These are phyloP conservation scores for Thalassiosira oceanica DNA, from an alignment of 352 stramenopile genomes.

Conservation along the genomic window DNA sequence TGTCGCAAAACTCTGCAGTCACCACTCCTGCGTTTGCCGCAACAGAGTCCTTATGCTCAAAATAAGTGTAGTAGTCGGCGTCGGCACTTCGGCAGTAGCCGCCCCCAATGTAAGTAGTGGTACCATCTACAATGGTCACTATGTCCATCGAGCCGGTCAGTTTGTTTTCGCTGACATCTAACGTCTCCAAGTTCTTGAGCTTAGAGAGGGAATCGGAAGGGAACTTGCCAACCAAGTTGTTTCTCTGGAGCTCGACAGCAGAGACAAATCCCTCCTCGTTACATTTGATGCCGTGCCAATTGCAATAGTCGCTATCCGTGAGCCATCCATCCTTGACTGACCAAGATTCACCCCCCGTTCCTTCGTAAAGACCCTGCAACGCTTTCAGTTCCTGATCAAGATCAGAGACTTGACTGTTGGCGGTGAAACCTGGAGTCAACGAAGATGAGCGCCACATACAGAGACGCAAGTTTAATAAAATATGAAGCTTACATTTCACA, in stretches of 20 bases:
- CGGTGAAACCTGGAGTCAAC: background rate
- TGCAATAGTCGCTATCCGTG: background rate
- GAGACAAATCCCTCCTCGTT: background rate
- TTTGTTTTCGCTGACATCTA: background rate
- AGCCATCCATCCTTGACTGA: background rate
- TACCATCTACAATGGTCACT: no score
- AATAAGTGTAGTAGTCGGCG: no score
- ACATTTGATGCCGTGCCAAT: background rate
- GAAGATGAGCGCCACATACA: no score
- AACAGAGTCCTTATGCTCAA: no score
- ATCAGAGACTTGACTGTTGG: background rate
- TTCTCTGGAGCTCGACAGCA: background rate
- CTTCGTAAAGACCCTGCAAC: background rate
- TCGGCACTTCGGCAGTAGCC: no score
- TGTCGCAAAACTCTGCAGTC: no score
- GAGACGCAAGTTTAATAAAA: no score
- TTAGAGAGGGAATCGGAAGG: background rate
- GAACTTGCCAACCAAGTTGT: background rate
- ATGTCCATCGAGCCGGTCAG: background rate
- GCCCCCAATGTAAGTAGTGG: no score
- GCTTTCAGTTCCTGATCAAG: background rate
- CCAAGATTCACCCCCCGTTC: background rate
- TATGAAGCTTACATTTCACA: no score
- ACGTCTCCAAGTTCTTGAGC: background rate
- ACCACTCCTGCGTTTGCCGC: no score